These are phyloP conservation scores for Cercospora sesami DNA, from an alignment of 2,329 filamentous ascomycete genomes.

Conservation along the genomic window DNA sequence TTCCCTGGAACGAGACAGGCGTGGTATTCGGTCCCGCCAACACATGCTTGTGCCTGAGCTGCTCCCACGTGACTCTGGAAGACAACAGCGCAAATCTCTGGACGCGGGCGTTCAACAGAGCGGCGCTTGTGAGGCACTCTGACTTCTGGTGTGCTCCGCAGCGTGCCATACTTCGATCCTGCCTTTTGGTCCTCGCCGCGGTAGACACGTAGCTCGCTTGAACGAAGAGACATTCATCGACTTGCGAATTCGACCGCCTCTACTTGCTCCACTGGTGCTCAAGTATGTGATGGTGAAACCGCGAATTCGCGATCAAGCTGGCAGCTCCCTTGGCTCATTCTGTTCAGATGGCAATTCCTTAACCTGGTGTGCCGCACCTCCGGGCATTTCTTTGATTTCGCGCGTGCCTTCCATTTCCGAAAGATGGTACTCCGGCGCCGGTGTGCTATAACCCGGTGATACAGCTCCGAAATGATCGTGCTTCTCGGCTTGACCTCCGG, in stretches of 20 bases:
- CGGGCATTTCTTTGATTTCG: slow-evolving; percentile 14
- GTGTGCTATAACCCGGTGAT: background rate
- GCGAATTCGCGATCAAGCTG: background rate
- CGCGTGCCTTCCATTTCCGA: slow-evolving; percentile 15
- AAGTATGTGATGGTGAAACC: background rate
- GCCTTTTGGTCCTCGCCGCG: background rate
- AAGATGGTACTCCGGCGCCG: slow-evolving; percentile 13
- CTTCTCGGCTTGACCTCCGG: slow-evolving; percentile 1
- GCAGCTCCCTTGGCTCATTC: slow-evolving; percentile 11
- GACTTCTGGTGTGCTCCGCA: background rate
- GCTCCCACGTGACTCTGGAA: background rate
- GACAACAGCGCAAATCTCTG: background rate
- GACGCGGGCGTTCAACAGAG: background rate
- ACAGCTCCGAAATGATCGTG: slow-evolving; percentile 3
- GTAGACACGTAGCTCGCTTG: background rate
- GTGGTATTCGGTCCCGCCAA: background rate
- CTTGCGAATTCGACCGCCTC: background rate
- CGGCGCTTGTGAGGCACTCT: background rate
- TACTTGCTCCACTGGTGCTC: background rate
- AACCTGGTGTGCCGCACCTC: background rate
- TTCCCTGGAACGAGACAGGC: background rate
- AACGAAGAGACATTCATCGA: background rate
- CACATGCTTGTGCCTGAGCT: background rate
- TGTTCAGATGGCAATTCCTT: slow-evolving; percentile 15
- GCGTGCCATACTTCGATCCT: background rate